phyloP scores from a whole-genome alignment of 2,329 filamentous ascomycete species.

The Zelopaecilomyces penicillatus region DNA sequence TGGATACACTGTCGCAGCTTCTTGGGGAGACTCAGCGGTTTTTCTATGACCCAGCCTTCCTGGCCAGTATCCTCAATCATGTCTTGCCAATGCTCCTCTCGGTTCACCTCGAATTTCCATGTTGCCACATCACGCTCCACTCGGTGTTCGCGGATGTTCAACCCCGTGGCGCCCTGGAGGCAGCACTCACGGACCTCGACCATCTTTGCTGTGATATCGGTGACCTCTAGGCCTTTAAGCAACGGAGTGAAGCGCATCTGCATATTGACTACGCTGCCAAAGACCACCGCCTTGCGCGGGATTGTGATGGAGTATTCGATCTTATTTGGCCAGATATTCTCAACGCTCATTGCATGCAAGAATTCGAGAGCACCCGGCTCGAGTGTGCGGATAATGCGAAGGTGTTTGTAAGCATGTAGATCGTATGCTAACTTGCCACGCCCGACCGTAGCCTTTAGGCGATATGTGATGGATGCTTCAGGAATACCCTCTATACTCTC shows the following conservation, averaged over 20 bases:
- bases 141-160: slow-evolving; percentile 49
- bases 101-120: slow-evolving; percentile 47
- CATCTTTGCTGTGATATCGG: slow-evolving; percentile 72
- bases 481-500: slow-evolving; percentile 88
- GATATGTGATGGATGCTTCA: slow-evolving; percentile 82
- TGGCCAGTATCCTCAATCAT: slow-evolving; percentile 60
- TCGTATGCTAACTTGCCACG: slow-evolving; percentile 85
- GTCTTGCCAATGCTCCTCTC: slow-evolving; percentile 59
- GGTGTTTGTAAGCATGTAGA: slow-evolving; percentile 67
- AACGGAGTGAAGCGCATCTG: slow-evolving; percentile 83
- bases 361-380: slow-evolving; percentile 69
- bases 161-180: slow-evolving; percentile 36
- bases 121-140: slow-evolving; percentile 54
- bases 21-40: slow-evolving; percentile 64
- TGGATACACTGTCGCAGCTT: slow-evolving; percentile 78
- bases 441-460: slow-evolving; percentile 81
- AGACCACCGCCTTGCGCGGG: slow-evolving; percentile 88
- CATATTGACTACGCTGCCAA: slow-evolving; percentile 76
- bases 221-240: slow-evolving; percentile 78
- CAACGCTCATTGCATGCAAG: slow-evolving; percentile 84
- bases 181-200: slow-evolving; percentile 69
- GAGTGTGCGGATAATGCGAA: slow-evolving; percentile 70
- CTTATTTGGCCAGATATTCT: slow-evolving; percentile 97
- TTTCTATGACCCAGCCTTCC: slow-evolving; percentile 56
- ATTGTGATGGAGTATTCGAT: slow-evolving; percentile 91